Percentiles rank a stretch among this genome's conserved stretches.
These are phyloP conservation scores for Verticillium dahliae DNA, from an alignment of 2,329 filamentous ascomycete species.

Conservation along the genomic window DNA sequence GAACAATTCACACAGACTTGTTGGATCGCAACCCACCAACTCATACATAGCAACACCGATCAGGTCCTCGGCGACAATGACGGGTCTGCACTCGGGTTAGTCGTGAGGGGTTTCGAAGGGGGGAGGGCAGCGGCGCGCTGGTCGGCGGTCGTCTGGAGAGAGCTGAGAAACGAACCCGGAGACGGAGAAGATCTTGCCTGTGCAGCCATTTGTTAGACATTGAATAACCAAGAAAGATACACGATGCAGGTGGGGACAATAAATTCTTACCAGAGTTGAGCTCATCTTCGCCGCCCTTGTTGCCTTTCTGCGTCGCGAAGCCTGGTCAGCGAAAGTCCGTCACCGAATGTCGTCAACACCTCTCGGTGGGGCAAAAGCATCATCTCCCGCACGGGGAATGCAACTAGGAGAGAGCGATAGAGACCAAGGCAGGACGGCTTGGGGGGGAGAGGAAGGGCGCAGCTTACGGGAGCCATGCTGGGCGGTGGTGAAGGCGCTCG, in stretches of 20 bases:
- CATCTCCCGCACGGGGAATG: slow-evolving; percentile 6
- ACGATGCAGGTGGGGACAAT: not conserved
- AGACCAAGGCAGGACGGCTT: too few relatives aligned
- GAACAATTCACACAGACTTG: not conserved
- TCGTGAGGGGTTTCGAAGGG: slow-evolving; percentile 4
- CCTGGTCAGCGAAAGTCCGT: slow-evolving; percentile 3
- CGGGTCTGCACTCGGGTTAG: slow-evolving; percentile 51
- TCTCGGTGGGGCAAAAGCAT: slow-evolving; percentile 1
- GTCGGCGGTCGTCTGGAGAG: not conserved
- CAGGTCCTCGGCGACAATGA: slow-evolving; percentile 97
- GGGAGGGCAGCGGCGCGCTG: not conserved
- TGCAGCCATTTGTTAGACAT: not conserved
- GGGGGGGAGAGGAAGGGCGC: slow-evolving; percentile 12
- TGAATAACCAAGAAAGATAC: not conserved
- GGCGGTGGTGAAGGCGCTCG: slow-evolving; percentile 20
- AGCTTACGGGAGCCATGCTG: slow-evolving; percentile 53
- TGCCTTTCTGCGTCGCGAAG: slow-evolving; percentile 20
- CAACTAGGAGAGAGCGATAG: slow-evolving; percentile 5
- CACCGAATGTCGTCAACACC: not conserved
- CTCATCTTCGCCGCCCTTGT: slow-evolving; percentile 29
- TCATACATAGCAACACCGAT: slow-evolving; percentile 99
- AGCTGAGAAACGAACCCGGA: slow-evolving; percentile 45
- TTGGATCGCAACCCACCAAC: slow-evolving; percentile 55
- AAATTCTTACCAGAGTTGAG: slow-evolving; percentile 27
- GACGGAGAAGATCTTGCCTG: slow-evolving; percentile 57